These are phyloP conservation scores for Penicillium janthinellum DNA, from an alignment of 2,329 filamentous ascomycete species.

Conservation along the genomic window DNA sequence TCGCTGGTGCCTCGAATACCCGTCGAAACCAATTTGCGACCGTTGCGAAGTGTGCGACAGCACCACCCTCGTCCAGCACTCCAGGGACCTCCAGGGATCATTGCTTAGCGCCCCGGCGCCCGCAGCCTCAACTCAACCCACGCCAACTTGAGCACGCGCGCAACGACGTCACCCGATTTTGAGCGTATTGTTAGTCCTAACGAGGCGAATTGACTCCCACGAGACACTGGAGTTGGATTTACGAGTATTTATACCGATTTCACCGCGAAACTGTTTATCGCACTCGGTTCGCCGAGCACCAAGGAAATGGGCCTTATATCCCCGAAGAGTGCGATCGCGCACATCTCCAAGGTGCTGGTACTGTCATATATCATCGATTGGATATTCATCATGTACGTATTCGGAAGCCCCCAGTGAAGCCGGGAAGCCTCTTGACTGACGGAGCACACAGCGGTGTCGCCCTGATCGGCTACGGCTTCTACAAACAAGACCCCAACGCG, in stretches of 20 bases:
- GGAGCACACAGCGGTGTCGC: conserved; percentile 53
- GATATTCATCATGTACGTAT: conserved; percentile 61
- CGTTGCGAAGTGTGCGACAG: background rate
- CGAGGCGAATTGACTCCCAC: background rate
- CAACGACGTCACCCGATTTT: background rate
- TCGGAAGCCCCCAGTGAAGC: background rate
- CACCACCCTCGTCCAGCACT: background rate
- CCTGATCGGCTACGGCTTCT: conserved; percentile 61
- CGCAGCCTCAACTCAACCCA: background rate
- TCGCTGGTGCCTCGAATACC: background rate
- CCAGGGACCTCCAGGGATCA: conserved; percentile 1
- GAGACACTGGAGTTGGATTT: background rate
- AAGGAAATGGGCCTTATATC: background rate
- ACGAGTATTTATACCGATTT: background rate
- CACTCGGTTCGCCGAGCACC: background rate
- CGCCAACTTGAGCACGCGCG: background rate
- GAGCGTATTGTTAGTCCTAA: background rate
- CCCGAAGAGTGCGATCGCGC: conserved; percentile 7
- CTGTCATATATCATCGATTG: conserved; percentile 74
- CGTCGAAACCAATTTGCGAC: background rate
- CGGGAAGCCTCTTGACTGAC: background rate
- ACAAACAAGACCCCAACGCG: conserved; percentile 64
- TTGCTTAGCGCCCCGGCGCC: conserved; percentile 5
- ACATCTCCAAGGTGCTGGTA: conserved; percentile 55
- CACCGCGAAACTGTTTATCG: background rate